A percentile compares a stretch with the other conserved stretches of the same genome.
Evolutionary conservation across 108 stramenopile genomes (phyloP).

Genomic region (Cylindrotheca fusiformis): DNA sequence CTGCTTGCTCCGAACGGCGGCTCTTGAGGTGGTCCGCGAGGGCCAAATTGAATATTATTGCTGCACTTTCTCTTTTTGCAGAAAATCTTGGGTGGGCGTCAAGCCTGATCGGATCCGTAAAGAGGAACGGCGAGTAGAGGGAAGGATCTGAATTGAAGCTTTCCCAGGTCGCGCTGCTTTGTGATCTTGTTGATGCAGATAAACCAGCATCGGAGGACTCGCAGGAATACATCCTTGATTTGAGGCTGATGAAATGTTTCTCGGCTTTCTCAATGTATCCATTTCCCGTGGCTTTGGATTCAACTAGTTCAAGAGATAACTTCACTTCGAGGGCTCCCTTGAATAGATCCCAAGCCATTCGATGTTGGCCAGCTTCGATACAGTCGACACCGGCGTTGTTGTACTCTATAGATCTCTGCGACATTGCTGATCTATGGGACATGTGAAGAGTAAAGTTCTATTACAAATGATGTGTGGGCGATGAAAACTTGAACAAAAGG

Average conservation of each 20-base stretch:
- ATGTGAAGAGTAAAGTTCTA: too few species aligned
- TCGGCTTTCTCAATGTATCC: constrained; percentile 17
- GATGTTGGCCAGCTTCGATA: constrained; percentile 11
- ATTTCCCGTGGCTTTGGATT: neutral
- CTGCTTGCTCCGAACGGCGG: constrained; percentile 12
- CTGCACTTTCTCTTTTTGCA: constrained; percentile 17
- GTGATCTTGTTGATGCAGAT: neutral
- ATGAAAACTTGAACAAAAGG: too few species aligned
- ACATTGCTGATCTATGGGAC: neutral
- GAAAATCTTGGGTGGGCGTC: neutral
- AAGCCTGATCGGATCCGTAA: constrained; percentile 5
- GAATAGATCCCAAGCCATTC: constrained; percentile 21
- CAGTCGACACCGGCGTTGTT: constrained; percentile 31
- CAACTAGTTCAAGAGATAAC: constrained; percentile 5
- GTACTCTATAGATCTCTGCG: constrained; percentile 11
- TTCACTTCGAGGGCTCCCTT: constrained; percentile 21
- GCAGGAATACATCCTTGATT: too few species aligned
- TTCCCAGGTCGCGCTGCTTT: neutral
- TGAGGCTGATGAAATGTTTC: neutral
- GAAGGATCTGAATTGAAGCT: neutral
- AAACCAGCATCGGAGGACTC: neutral
- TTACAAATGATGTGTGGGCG: too few species aligned
- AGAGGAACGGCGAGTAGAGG: constrained; percentile 9
- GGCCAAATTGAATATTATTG: constrained; percentile 21
- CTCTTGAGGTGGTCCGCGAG: constrained; percentile 15